A percentile compares a stretch with the other conserved stretches of the same genome.
phyloP scores from a whole-genome alignment of 2,329 filamentous ascomycete genomes.

The Diaporthe aspalathi region DNA sequence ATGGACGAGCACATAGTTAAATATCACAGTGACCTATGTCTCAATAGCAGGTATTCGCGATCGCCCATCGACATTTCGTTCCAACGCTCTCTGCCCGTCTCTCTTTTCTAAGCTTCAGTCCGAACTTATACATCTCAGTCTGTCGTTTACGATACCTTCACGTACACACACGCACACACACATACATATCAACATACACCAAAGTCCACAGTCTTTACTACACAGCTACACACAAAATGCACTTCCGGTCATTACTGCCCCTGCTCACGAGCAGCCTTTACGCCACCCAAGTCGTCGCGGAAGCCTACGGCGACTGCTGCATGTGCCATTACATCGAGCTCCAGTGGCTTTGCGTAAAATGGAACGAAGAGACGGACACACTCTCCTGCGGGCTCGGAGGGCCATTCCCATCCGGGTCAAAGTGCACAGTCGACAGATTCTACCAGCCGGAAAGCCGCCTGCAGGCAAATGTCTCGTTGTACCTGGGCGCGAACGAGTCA shows the following conservation, averaged over 20 bases:
- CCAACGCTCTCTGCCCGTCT: conserved; percentile 13
- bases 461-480: conserved; percentile 1
- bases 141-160: conserved; percentile 8
- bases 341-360: conserved; percentile 23
- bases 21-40: not conserved
- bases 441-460: conserved; percentile 21
- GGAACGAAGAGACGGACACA: conserved; percentile 1
- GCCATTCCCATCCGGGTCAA: not conserved
- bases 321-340: conserved; percentile 4
- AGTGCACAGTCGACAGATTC: conserved; percentile 19
- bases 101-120: conserved; percentile 24
- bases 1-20: not conserved
- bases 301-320: conserved; percentile 11
- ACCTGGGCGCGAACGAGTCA: conserved; percentile 2
- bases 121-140: not conserved
- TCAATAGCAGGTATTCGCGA: not conserved
- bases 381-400: conserved; percentile 20
- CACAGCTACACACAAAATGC: not conserved
- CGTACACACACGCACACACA: not conserved
- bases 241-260: conserved; percentile 8
- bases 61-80: not conserved
- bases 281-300: not conserved
- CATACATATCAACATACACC: not conserved
- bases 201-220: not conserved
- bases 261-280: conserved; percentile 5